Evolutionary conservation across 2,329 filamentous ascomycete species (phyloP).

Genomic region (Colletotrichum tanaceti): DNA sequence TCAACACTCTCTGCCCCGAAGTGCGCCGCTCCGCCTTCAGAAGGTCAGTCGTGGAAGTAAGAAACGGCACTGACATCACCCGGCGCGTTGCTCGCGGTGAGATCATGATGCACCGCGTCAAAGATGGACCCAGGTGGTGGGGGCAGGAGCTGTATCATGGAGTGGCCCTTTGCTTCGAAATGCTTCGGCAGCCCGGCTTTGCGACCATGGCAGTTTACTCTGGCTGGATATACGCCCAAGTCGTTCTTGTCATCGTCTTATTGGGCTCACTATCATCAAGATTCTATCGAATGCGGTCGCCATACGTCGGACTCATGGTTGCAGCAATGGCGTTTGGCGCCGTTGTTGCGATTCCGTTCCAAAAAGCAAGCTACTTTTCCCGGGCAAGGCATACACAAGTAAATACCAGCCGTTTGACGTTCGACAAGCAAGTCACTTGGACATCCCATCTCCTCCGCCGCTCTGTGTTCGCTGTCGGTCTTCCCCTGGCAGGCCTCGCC

Average conservation of each 20-base stretch:
- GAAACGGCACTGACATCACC: slow-evolving; percentile 63
- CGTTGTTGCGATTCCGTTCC: slow-evolving; percentile 76
- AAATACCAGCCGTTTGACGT: slow-evolving; percentile 74
- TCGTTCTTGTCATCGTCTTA: slow-evolving; percentile 78
- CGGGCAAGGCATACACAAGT: slow-evolving; percentile 69
- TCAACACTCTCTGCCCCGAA: slow-evolving; percentile 79
- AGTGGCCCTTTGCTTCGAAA: slow-evolving; percentile 72
- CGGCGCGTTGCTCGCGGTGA: slow-evolving; percentile 76
- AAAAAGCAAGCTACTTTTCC: slow-evolving; percentile 77
- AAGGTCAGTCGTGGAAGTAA: slow-evolving; percentile 74
- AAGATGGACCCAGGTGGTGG: slow-evolving; percentile 80
- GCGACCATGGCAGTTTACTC: slow-evolving; percentile 77
- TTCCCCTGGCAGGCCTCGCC: slow-evolving; percentile 74
- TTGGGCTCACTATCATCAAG: slow-evolving; percentile 78
- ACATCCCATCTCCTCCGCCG: slow-evolving; percentile 78
- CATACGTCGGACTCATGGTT: slow-evolving; percentile 74
- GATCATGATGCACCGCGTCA: slow-evolving; percentile 79
- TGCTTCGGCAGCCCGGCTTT: slow-evolving; percentile 81
- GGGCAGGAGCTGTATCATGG: slow-evolving; percentile 81
- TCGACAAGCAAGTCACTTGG: slow-evolving; percentile 73
- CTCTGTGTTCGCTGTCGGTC: slow-evolving; percentile 72
- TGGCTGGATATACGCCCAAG: slow-evolving; percentile 82
- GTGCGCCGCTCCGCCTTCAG: slow-evolving; percentile 76
- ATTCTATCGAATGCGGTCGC: slow-evolving; percentile 72
- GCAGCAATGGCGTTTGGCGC: slow-evolving; percentile 76